These are phyloP conservation scores for Myriosclerotinia duriaeana DNA, from an alignment of 2,329 filamentous ascomycete species.

Conservation along the genomic window DNA sequence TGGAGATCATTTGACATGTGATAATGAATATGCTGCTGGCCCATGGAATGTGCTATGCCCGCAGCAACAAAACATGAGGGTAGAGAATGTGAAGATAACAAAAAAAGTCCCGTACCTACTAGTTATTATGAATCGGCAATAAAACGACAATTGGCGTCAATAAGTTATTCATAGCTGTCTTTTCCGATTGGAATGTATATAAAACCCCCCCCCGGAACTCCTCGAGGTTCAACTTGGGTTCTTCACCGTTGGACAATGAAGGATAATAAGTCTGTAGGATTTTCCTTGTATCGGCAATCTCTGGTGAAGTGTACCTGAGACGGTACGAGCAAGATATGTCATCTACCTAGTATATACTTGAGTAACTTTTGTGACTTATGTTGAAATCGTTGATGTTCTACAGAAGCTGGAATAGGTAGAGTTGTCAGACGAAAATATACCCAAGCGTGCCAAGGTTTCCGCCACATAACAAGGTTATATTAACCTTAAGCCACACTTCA, in stretches of 20 bases:
- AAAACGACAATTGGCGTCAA: neutral
- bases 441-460: no score
- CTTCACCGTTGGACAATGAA: no score
- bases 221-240: no score
- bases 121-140: neutral
- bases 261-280: neutral
- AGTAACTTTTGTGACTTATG: no score
- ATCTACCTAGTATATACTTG: no score
- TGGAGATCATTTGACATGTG: slow-evolving; percentile 12
- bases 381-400: no score
- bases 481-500: neutral
- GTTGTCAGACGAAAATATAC: no score
- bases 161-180: neutral
- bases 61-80: neutral
- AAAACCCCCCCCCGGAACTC: neutral
- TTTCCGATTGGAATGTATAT: neutral
- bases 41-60: slow-evolving; percentile 1
- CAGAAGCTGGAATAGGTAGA: no score
- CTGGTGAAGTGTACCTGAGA: no score
- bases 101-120: neutral
- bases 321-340: no score
- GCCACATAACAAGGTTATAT: neutral
- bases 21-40: slow-evolving; percentile 3
- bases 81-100: neutral
- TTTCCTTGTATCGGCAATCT: neutral